phyloP scores from a whole-genome alignment of 495 filamentous ascomycete species.

The Tuber calosporum region DNA sequence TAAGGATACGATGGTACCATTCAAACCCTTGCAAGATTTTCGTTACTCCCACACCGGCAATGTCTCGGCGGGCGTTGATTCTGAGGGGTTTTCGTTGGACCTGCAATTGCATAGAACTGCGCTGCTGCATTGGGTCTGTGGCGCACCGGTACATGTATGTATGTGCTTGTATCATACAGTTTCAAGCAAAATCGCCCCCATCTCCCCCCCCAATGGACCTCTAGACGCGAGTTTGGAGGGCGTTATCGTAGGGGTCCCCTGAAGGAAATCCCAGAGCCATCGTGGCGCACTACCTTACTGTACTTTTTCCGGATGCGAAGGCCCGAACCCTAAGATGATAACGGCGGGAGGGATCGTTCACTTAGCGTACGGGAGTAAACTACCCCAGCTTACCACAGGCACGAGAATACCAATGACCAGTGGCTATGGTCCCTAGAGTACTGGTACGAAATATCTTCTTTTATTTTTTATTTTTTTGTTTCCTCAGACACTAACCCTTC shows the following conservation, averaged over 20 bases:
- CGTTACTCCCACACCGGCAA: background rate
- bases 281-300: background rate
- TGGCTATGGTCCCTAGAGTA: background rate
- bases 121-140: background rate
- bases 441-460: background rate
- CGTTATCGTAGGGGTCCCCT: background rate
- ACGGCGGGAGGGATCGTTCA: background rate
- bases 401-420: background rate
- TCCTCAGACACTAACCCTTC: background rate
- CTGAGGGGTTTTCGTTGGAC: background rate
- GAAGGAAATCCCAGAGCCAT: background rate
- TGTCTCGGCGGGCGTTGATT: background rate
- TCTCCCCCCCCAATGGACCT: background rate
- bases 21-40: background rate
- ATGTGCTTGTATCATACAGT: background rate
- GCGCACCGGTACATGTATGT: too few species aligned
- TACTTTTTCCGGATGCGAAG: background rate
- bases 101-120: background rate
- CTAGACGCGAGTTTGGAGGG: background rate
- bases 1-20: background rate
- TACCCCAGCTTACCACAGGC: background rate
- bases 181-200: background rate
- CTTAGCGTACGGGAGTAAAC: background rate
- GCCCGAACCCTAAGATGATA: background rate
- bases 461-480: background rate